phyloP scores from a whole-genome alignment of 2,329 filamentous ascomycete genomes.

The Chrysosporium queenslandicum region DNA sequence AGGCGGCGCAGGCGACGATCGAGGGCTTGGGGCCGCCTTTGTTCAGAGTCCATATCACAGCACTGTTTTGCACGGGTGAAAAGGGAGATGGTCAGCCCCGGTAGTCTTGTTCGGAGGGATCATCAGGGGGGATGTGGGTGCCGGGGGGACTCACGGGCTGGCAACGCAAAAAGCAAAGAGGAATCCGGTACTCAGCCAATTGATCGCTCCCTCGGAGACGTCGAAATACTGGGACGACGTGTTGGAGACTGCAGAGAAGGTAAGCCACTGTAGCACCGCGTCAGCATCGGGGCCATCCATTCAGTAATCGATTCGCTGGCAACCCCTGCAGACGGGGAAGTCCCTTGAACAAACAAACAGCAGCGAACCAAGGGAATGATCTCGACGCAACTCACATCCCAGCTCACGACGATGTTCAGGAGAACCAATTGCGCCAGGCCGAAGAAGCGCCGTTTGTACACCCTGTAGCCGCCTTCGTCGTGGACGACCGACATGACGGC shows the following conservation, averaged over 20 bases:
- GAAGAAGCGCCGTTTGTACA: constrained; percentile 84
- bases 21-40: constrained; percentile 63
- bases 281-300: neutral
- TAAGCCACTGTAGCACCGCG: constrained; percentile 62
- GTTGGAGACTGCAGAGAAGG: constrained; percentile 72
- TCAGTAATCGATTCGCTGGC: too few relatives aligned
- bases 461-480: constrained; percentile 33
- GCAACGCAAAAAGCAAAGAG: constrained; percentile 71
- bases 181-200: constrained; percentile 86
- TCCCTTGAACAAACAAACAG: too few relatives aligned
- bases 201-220: constrained; percentile 66
- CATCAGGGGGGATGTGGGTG: too few relatives aligned
- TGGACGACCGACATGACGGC: neutral
- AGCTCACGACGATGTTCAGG: constrained; percentile 86
- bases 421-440: constrained; percentile 73
- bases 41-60: constrained; percentile 68
- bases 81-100: too few relatives aligned
- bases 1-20: constrained; percentile 60
- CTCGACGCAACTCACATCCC: constrained; percentile 62
- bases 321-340: too few relatives aligned
- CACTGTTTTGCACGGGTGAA: too few relatives aligned
- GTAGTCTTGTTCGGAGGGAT: too few relatives aligned
- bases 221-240: constrained; percentile 65
- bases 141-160: constrained; percentile 49
- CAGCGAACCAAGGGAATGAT: too few relatives aligned